Conservation (phyloP, 1,284 basidiomycete species). For the Moesziomyces parantarcticus region DNA sequence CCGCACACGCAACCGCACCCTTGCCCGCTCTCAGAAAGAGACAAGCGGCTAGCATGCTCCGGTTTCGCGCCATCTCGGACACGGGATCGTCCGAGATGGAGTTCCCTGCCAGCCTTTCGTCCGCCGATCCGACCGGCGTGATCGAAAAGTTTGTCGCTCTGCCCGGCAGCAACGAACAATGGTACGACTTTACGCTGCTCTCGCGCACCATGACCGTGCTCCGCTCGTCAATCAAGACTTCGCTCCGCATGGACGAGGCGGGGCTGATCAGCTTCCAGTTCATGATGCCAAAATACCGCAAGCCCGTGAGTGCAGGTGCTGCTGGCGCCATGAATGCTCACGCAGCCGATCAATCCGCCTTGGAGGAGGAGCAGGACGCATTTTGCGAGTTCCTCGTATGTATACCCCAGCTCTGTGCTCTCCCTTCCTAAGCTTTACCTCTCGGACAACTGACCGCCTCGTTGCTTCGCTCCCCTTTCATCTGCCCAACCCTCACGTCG, state of each 20-base stretch:
- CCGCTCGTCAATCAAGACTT: slow-evolving; percentile 55
- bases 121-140: slow-evolving; percentile 40
- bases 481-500: neutral
- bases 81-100: slow-evolving; percentile 49
- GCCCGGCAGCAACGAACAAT: slow-evolving; percentile 33
- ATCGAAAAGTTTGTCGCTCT: slow-evolving; percentile 50
- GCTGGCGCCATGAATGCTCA: neutral
- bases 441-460: too few species aligned
- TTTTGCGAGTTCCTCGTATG: slow-evolving; percentile 58
- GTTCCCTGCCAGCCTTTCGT: slow-evolving; percentile 45
- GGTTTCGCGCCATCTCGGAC: slow-evolving; percentile 40
- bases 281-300: slow-evolving; percentile 56
- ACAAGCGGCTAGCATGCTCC: slow-evolving; percentile 27
- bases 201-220: slow-evolving; percentile 50
- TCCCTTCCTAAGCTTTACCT: too few species aligned
- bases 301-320: slow-evolving; percentile 4
- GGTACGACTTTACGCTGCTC: slow-evolving; percentile 49
- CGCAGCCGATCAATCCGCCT: slow-evolving; percentile 27
- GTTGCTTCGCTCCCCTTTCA: too few species aligned
- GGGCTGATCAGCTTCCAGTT: slow-evolving; percentile 62
- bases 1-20: slow-evolving; percentile 1
- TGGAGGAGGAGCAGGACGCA: slow-evolving; percentile 51
- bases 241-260: slow-evolving; percentile 53
- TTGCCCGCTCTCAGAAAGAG: neutral
- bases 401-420: neutral